Conservation (phyloP, 257 asterid species). For the Nicotiana undulata region DNA sequence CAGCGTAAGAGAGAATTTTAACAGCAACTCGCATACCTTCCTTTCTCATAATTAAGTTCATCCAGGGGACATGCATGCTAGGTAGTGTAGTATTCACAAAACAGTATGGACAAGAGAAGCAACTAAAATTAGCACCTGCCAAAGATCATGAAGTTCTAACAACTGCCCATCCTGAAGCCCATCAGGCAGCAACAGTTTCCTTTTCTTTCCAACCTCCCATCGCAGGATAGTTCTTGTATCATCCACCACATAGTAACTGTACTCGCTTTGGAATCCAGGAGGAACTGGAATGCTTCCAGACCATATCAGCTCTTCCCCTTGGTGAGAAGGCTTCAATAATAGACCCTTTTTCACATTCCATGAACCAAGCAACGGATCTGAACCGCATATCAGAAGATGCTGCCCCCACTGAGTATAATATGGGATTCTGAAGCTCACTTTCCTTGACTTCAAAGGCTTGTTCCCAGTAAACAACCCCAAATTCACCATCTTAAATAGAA, state of each 20-base stretch:
- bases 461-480: slow-evolving; percentile 39
- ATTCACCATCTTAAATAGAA: slow-evolving; percentile 46
- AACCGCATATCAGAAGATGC: slow-evolving; percentile 75
- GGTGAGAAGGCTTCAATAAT: slow-evolving; percentile 69
- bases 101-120: background rate
- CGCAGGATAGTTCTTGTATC: slow-evolving; percentile 63
- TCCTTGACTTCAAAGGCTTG: slow-evolving; percentile 49
- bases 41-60: slow-evolving; percentile 1
- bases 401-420: slow-evolving; percentile 94
- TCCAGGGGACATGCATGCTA: background rate
- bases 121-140: slow-evolving; percentile 58
- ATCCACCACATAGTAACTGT: slow-evolving; percentile 87
- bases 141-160: slow-evolving; percentile 82
- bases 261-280: slow-evolving; percentile 51
- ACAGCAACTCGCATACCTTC: background rate
- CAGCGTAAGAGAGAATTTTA: background rate
- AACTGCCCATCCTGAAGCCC: slow-evolving; percentile 60
- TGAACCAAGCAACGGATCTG: slow-evolving; percentile 75
- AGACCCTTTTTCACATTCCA: slow-evolving; percentile 92
- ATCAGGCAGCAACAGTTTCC: slow-evolving; percentile 57
- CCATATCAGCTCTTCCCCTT: slow-evolving; percentile 85
- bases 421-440: slow-evolving; percentile 67
- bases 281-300: slow-evolving; percentile 56
- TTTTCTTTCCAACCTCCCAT: slow-evolving; percentile 74
- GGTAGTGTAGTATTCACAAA: background rate